Base-by-base conservation (phyloP, 2,329 filamentous ascomycete species). In the Xylariaceae sp. region DNA sequence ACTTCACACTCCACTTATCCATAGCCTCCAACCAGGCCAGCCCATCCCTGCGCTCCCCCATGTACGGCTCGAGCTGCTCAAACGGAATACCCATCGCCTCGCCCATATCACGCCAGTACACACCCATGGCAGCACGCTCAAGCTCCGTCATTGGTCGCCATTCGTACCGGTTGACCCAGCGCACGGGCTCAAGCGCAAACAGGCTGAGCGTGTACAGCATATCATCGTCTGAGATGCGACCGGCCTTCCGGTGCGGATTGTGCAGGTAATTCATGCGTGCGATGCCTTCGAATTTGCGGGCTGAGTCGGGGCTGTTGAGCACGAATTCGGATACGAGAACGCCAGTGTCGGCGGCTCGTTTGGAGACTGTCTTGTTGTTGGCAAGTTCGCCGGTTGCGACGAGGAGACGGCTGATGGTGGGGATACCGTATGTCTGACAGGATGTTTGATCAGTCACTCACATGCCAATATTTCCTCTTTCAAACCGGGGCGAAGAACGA, bases 241-340 rank as follows among this genome's bases (percentile, higher is more conserved):
- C 82, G 0, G 80, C 74, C 51, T 78, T 76, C 52, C 80, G 80
- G 68, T 87, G 87, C 1, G 75, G 71, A 23, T 72, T 71, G 70
- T 88, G 86, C 2, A 89, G 74, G 66, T 80, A 88, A 67, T 88
- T 88, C 74, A 86, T 84, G 41, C 85, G 80, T 3, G 84, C 80
- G 51, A 88, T 77, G 1, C 82, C 82, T n/a, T 78, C 74, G 2
- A 74, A 71, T 4, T 75, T 72, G 2, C 82, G 75, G 2, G 73
- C 68, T 0, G 77, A 79, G 9, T 73, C 69, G 0, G 78, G 77
- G 2, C 73, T 67, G 53, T 79, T 72, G 13, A 73, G 69, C 4
- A 77, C 69, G 56, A 82, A 76, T 62, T 84, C 81, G 3, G 71
- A 69, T 2, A 84, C 69, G 1, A 84, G 71, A 1, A 80, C 73